Evolutionary conservation across 164 flowering plant species (phyloP), one percentile per base, ranked within the genome.

Genomic region (Nelumbo lutea): DNA sequence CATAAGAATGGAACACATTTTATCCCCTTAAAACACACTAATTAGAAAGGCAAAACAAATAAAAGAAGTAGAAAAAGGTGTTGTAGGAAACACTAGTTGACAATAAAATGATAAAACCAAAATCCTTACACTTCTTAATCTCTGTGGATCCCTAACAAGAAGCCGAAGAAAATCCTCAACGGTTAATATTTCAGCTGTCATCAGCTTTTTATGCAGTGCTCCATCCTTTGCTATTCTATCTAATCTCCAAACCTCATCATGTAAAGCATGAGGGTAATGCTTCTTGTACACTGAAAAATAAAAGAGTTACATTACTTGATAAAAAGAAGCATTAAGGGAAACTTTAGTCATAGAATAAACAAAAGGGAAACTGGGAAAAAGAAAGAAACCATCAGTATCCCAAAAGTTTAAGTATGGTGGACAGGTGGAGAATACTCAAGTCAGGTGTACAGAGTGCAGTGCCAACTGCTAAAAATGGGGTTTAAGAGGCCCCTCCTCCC

Each of bases 191-290:
- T 72, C 73, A n/a, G 83, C 83, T 59, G 65, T 73, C 15, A 79
- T 39, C 65, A 87, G 72, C 50, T 79, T 83, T 60, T 84, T 87
- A 68, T 87, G 90, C 47, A 83, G 78, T 43, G 86, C 83, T 65
- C 90, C 88, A 66, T 87, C 88, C 70, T 85, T 87, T 13, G 86
- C 88, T 70, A 87, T 87, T 75, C 86, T 73, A 62, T 85, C 87
- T 66, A 87, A 70, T 78, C 88, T 85, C 90, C 90, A 87, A 44
- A 87, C 90, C 75, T 83, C 87, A 71, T 85, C 88, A 45, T 78
- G 78, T 64, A 84, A 68, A 42, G 85, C 88, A 4, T 88, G 90
- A 45, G 87, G 88, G 43, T 85, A 85, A 65, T 87, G 90, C 61
- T 87, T 87, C 83, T 87, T 85, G 72, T 85, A 87, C 45, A 84